Evolutionary conservation across 257 asterid genomes (phyloP).

Genomic region (Paulownia fortunei): DNA sequence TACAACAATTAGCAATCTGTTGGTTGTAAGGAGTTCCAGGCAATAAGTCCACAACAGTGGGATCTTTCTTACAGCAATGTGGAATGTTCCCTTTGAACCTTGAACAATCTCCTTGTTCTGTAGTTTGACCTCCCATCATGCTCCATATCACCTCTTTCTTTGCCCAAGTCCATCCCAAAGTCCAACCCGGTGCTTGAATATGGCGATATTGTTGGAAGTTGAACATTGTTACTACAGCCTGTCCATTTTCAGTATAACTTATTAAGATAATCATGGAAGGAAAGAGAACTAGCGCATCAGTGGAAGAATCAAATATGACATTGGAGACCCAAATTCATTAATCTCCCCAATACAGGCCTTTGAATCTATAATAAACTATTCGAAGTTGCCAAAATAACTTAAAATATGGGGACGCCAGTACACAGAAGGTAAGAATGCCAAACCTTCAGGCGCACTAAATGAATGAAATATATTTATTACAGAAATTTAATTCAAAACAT

Average conservation of each 20-base stretch:
- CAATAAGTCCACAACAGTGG: slow-evolving; percentile 61
- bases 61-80: slow-evolving; percentile 77
- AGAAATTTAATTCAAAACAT: no score
- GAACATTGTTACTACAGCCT: slow-evolving; percentile 86
- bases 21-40: slow-evolving; percentile 84
- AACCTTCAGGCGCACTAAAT: no score
- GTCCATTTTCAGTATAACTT: neutral
- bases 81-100: slow-evolving; percentile 59
- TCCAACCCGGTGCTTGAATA: slow-evolving; percentile 94
- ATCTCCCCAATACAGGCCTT: neutral
- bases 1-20: slow-evolving; percentile 79
- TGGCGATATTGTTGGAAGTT: slow-evolving; percentile 95
- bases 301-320: neutral
- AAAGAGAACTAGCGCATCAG: neutral
- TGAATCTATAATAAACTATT: no score
- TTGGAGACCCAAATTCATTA: neutral
- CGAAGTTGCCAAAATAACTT: no score
- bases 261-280: neutral
- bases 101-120: slow-evolving; percentile 95
- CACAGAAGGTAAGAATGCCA: no score
- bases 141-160: slow-evolving; percentile 92
- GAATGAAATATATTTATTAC: neutral
- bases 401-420: no score
- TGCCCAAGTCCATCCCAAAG: slow-evolving; percentile 95
- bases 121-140: slow-evolving; percentile 83